Conservation (phyloP, 148 eudicot species). For the Nepenthes gracilis region DNA sequence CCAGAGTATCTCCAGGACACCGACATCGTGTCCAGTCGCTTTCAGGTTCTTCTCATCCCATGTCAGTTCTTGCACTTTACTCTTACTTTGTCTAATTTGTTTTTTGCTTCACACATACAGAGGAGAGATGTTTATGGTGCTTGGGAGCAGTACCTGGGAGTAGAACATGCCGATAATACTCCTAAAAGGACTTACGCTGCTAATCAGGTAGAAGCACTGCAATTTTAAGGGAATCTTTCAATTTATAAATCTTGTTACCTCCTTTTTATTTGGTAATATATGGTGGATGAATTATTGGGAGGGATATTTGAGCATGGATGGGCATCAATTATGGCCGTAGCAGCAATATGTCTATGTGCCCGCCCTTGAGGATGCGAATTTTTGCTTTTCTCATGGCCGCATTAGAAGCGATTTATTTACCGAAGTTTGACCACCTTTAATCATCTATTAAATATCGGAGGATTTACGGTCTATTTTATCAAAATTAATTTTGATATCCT, state of each 20-base stretch:
- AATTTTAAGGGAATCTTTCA: neutral
- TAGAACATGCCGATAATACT: slow-evolving; percentile 80
- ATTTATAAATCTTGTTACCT: neutral
- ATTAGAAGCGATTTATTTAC: no score
- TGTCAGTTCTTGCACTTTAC: slow-evolving; percentile 1
- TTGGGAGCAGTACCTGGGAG: slow-evolving; percentile 94
- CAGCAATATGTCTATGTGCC: no score
- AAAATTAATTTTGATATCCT: no score
- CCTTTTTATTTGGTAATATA: neutral
- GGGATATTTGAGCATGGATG: no score
- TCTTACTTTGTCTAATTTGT: slow-evolving; percentile 2
- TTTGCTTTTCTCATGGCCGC: no score
- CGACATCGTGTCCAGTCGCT: slow-evolving; percentile 51
- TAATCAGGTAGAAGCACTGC: slow-evolving; percentile 43
- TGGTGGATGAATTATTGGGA: neutral
- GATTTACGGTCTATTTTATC: no score
- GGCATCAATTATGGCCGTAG: no score
- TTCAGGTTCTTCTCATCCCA: slow-evolving; percentile 25
- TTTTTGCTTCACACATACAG: slow-evolving; percentile 19
- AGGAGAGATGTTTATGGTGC: slow-evolving; percentile 91
- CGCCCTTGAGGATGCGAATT: no score
- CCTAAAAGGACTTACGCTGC: slow-evolving; percentile 63
- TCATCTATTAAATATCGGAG: no score
- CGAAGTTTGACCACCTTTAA: no score
- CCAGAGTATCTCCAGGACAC: slow-evolving; percentile 66